Base-by-base conservation (phyloP, 192 early-diverging fungal species). In the Blastocladiella britannica region DNA sequence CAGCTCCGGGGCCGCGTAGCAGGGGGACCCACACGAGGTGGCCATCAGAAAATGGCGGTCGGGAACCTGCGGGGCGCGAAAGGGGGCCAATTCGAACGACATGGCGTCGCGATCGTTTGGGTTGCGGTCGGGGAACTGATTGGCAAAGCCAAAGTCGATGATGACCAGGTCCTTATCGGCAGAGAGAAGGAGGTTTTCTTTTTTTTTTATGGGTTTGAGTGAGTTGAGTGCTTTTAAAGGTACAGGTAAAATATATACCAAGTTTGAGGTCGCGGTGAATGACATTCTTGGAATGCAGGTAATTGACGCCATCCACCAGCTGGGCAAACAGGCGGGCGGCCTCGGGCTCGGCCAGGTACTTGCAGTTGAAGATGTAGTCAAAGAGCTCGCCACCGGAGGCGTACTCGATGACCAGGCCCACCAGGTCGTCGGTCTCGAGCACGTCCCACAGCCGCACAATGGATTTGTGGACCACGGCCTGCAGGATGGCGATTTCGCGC, bases 131-230 rank as follows among this genome's bases (percentile, higher is more conserved):
- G 37, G 37, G 52, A 88, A 86, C 71, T 87, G 82, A 60, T 91
- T 94, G 22, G 94, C 94, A 70, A 97, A 97, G 15, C 94, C 94
- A 83, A 97, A 97, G 65, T 97, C 94, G 8, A 92, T 93, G 68
- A 97, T 95, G 58, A 94, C 83, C 52, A 97, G 81, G 62, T 93
- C 91, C 51, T 87, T 74, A 61, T 90, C 72, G 56, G 77, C 75
- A 72, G 95, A 92, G 63, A 97, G 65, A 47, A 97, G 70, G 59
- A 97, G 65, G 58, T 97, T 97, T 72, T 97, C 93, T 47, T 22
- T 23, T n/a, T n/a, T n/a, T n/a, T n/a, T n/a, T n/a, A n/a, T n/a
- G n/a, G n/a, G n/a, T n/a, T n/a, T n/a, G n/a, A n/a, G n/a, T n/a
- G n/a, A n/a, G n/a, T n/a, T n/a, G n/a, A n/a, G n/a, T n/a, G n/a